Evolutionary conservation across 805 yeast genomes (phyloP).

Genomic region (Teunomyces stri): DNA sequence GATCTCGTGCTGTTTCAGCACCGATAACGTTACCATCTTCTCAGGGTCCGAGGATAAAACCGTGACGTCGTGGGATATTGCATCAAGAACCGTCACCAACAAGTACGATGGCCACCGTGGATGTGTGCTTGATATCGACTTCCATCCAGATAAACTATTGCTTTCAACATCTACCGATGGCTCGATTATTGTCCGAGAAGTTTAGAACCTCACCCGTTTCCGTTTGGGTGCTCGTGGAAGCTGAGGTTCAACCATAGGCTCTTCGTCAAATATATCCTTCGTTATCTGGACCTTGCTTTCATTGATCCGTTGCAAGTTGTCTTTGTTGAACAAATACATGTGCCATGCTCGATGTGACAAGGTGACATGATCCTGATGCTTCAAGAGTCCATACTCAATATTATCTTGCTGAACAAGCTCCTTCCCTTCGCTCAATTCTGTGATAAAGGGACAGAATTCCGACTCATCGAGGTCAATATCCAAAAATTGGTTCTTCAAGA

Average conservation of each 20-base stretch:
- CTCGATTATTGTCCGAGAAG: slow-evolving; percentile 47
- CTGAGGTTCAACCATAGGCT: not conserved
- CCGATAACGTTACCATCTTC: slow-evolving; percentile 35
- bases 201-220: slow-evolving; percentile 13
- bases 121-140: slow-evolving; percentile 58
- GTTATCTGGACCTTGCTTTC: slow-evolving; percentile 12
- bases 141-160: slow-evolving; percentile 45
- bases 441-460: slow-evolving; percentile 38
- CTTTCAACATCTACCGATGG: slow-evolving; percentile 58
- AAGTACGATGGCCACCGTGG: slow-evolving; percentile 63
- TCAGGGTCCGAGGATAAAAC: slow-evolving; percentile 67
- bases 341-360: slow-evolving; percentile 19
- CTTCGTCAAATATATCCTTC: slow-evolving; percentile 5
- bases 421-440: slow-evolving; percentile 15
- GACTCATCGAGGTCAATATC: slow-evolving; percentile 21
- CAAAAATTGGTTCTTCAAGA: slow-evolving; percentile 50
- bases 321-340: slow-evolving; percentile 27
- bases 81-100: slow-evolving; percentile 43
- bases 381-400: slow-evolving; percentile 19
- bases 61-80: slow-evolving; percentile 59
- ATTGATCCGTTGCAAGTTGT: slow-evolving; percentile 28
- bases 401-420: slow-evolving; percentile 8
- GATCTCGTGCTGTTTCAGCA: slow-evolving; percentile 49
- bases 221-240: not conserved
- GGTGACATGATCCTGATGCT: slow-evolving; percentile 16